These are phyloP conservation scores for Erigeron canadensis DNA, from an alignment of 129 eudicot genomes.

Conservation along the genomic window DNA sequence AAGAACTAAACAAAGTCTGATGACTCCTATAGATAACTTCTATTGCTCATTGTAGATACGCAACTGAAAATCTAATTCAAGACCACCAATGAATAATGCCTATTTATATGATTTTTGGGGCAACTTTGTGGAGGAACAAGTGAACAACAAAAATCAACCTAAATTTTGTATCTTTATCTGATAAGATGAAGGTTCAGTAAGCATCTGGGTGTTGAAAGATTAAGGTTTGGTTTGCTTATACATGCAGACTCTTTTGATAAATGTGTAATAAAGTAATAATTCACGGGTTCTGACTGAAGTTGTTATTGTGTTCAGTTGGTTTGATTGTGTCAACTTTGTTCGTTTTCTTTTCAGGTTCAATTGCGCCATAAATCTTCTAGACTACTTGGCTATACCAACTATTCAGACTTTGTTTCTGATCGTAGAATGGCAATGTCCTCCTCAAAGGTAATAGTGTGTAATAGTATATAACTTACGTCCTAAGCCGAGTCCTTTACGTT, in stretches of 20 bases:
- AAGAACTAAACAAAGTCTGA: conserved; percentile 13
- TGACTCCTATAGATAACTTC: not conserved
- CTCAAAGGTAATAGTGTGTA: conserved; percentile 54
- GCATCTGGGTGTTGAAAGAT: conserved; percentile 6
- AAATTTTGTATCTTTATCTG: not conserved
- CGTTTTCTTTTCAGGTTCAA: conserved; percentile 52
- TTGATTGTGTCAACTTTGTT: conserved; percentile 19
- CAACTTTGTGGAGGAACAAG: not conserved
- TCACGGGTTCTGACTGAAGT: not conserved
- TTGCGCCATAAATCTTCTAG: conserved; percentile 87
- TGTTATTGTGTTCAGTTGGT: not conserved
- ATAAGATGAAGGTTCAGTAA: not conserved
- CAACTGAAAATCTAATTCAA: conserved; percentile 6
- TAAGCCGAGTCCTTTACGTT: not conserved
- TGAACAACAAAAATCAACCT: not conserved
- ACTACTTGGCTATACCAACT: conserved; percentile 83
- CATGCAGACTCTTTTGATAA: conserved; percentile 12
- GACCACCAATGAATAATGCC: not conserved
- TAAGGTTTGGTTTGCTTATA: conserved; percentile 6
- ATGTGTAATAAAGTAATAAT: conserved; percentile 1
- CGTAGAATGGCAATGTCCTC: conserved; percentile 88
- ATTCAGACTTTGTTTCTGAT: conserved; percentile 72
- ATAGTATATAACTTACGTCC: not conserved
- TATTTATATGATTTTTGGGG: not conserved
- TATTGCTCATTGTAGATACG: conserved; percentile 5